Percentiles rank a stretch among this genome's conserved stretches.
phyloP scores from a whole-genome alignment of 768 basidiomycete genomes.

The Galerina sulciceps region DNA sequence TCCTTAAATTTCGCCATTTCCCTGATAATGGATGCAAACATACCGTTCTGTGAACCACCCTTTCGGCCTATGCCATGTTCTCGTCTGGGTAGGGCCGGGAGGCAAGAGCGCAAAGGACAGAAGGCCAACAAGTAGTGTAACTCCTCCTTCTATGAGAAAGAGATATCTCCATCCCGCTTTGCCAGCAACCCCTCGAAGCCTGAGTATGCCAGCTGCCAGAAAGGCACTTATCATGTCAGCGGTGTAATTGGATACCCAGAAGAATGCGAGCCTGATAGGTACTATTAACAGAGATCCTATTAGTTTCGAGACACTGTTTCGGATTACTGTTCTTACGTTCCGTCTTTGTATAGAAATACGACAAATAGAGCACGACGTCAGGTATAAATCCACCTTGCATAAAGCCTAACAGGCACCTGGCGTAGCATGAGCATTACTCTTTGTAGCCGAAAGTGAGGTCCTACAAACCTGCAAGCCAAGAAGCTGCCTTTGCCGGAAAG shows the following conservation, averaged over 20 bases:
- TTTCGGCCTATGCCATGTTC: slow-evolving; percentile 58
- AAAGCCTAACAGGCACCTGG: slow-evolving; percentile 58
- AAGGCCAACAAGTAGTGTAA: slow-evolving; percentile 55
- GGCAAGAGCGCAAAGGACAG: slow-evolving; percentile 63
- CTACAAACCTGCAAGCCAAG: slow-evolving; percentile 50
- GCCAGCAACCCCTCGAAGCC: slow-evolving; percentile 55
- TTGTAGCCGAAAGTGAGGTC: not conserved
- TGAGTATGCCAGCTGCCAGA: slow-evolving; percentile 65
- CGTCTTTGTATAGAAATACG: slow-evolving; percentile 64
- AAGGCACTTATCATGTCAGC: slow-evolving; percentile 63
- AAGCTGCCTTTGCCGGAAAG: slow-evolving; percentile 55
- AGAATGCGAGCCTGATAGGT: slow-evolving; percentile 69
- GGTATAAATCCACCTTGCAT: slow-evolving; percentile 70
- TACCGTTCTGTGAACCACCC: slow-evolving; percentile 70
- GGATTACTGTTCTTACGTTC: slow-evolving; percentile 44
- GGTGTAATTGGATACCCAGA: slow-evolving; percentile 67
- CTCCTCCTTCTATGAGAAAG: slow-evolving; percentile 56
- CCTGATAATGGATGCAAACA: slow-evolving; percentile 7
- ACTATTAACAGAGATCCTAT: slow-evolving; percentile 33
- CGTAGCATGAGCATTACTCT: not conserved
- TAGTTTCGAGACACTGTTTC: not conserved
- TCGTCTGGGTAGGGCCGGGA: slow-evolving; percentile 67
- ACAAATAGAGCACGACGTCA: slow-evolving; percentile 66
- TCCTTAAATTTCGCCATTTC: not conserved
- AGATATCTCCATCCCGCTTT: slow-evolving; percentile 63